Evolutionary conservation across 768 basidiomycete genomes (phyloP).

Genomic region (Trametes maxima): DNA sequence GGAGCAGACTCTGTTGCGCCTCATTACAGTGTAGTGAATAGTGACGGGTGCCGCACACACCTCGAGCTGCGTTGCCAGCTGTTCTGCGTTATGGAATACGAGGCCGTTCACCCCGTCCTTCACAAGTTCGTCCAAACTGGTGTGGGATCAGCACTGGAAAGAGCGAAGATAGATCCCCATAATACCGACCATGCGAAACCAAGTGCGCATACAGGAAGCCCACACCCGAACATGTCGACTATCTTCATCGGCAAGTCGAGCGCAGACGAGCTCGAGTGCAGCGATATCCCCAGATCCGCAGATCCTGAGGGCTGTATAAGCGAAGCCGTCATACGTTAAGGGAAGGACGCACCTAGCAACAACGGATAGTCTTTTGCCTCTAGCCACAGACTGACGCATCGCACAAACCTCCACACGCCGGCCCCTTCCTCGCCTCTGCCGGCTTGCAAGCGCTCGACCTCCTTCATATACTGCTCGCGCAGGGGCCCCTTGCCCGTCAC

Average conservation of each 20-base stretch:
- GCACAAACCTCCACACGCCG: slow-evolving; percentile 83
- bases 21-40: neutral
- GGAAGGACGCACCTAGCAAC: slow-evolving; percentile 60
- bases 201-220: slow-evolving; percentile 89
- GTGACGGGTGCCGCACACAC: slow-evolving; percentile 39
- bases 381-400: slow-evolving; percentile 84
- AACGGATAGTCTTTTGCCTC: slow-evolving; percentile 89
- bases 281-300: slow-evolving; percentile 87
- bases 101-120: slow-evolving; percentile 83
- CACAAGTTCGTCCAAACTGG: slow-evolving; percentile 85
- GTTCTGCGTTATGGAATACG: slow-evolving; percentile 64
- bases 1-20: slow-evolving; percentile 52
- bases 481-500: slow-evolving; percentile 92
- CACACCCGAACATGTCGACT: slow-evolving; percentile 99
- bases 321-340: neutral
- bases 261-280: slow-evolving; percentile 89
- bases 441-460: slow-evolving; percentile 59
- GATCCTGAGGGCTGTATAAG: slow-evolving; percentile 53
- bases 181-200: slow-evolving; percentile 77
- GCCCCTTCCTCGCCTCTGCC: slow-evolving; percentile 26
- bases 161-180: neutral
- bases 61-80: slow-evolving; percentile 75
- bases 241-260: slow-evolving; percentile 98
- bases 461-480: slow-evolving; percentile 69
- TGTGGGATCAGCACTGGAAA: neutral